Conservation (phyloP, 2,329 filamentous ascomycete genomes). For the Cladosporium phlei region DNA sequence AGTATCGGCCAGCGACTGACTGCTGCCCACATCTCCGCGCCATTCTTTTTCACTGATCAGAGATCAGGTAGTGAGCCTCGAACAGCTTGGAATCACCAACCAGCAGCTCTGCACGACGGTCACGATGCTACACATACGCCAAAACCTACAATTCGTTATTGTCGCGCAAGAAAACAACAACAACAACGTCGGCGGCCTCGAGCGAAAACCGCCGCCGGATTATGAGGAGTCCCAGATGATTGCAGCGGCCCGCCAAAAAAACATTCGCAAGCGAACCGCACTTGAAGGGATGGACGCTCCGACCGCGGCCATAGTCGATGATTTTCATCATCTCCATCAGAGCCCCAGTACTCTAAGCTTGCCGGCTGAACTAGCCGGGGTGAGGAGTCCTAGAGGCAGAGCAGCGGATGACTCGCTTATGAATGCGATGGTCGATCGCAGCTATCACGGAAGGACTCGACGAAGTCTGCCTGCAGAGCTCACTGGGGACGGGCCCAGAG, state of each 20-base stretch:
- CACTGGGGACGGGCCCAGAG: too few relatives aligned
- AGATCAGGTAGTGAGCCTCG: conserved; percentile 11
- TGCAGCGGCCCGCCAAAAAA: background rate
- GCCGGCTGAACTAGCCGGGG: background rate
- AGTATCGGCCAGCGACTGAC: background rate
- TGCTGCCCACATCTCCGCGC: background rate
- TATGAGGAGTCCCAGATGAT: conserved; percentile 3
- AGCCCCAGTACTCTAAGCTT: background rate
- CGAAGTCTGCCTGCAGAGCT: too few relatives aligned
- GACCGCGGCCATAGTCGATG: too few relatives aligned
- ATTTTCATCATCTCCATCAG: too few relatives aligned
- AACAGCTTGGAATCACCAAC: conserved; percentile 16
- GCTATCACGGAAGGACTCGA: too few relatives aligned
- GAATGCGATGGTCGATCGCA: too few relatives aligned
- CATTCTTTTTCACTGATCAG: background rate
- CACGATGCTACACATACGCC: background rate
- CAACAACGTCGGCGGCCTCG: background rate
- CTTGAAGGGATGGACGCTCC: background rate
- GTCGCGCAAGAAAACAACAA: background rate
- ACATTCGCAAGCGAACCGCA: background rate
- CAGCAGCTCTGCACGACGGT: conserved; percentile 13
- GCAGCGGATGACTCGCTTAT: too few relatives aligned
- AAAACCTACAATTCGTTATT: background rate
- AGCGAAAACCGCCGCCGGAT: background rate
- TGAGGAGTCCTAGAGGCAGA: too few relatives aligned